Base-by-base conservation (phyloP, 177 flowering plant species). In the Vitis hybrid region DNA sequence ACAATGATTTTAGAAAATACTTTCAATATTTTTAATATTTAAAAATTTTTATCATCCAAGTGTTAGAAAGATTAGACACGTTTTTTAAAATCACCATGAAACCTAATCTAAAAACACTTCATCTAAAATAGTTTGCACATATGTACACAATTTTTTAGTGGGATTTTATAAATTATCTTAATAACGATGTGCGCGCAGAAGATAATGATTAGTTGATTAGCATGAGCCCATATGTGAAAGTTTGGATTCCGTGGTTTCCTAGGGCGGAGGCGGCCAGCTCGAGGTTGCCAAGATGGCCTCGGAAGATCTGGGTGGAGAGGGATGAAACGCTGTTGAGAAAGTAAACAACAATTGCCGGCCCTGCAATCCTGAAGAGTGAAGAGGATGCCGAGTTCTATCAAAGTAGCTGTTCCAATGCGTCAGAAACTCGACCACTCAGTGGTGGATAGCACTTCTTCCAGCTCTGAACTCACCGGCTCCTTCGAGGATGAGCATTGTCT, bases 191-290 rank as follows among this genome's bases (percentile, higher is more conserved):
- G 23, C 23, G 23, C 1, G 23, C 23, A 51, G 23, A 21, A 26
- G 34, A 21, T 6, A 11, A 26, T 51, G 11, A 50, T 48, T 13
- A 8, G 23, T 19, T 23, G 59, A 14, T 2, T 87, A 91, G 97
- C 98, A 90, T 83, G 58, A 94, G 77, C 14, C 94, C 97, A 52
- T 86, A 94, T 23, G 94, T 89, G 56, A 94, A 84, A 57, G 86
- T 48, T 75, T 92, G 96, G 78, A 92, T 84, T 67, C 97, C 94
- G 55, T 74, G 84, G 77, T 91, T 94, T 61, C 94, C 97, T 6
- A 94, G 91, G 21, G 93, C 82, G 52, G 91, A 83, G 19, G 94
- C 98, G 57, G 98, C 97, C n/a, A 92, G 91, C 71, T 88, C 88
- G 50, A 87, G 94, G 52, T 88, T 89, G 50, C 97, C 97, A 14